Percentiles rank a stretch among this genome's conserved stretches.
Evolutionary conservation across 139 green algal genomes (phyloP).

Genomic region (Closterium sp.): DNA sequence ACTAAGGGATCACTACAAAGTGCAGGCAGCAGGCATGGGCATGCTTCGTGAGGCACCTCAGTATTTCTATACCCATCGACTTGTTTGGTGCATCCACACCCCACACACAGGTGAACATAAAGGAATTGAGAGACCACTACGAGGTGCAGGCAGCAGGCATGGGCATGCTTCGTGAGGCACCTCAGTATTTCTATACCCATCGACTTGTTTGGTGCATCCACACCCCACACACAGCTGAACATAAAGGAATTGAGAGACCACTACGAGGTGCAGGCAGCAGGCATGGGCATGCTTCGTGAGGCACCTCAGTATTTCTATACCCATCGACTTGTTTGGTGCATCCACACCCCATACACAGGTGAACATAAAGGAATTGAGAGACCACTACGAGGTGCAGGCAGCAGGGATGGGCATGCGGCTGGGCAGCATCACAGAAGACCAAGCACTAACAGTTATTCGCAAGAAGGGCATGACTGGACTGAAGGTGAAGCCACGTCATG

Average conservation of each 20-base stretch:
- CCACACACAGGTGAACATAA: no score
- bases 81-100: no score
- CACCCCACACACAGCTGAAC: no score
- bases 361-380: slow-evolving; percentile 40
- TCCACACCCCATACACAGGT: slow-evolving; percentile 12
- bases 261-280: slow-evolving; percentile 43
- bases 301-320: no score
- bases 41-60: not conserved
- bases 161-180: not conserved
- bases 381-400: slow-evolving; percentile 46
- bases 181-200: no score
- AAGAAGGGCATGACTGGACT: slow-evolving; percentile 42
- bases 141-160: slow-evolving; percentile 43
- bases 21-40: slow-evolving; percentile 43
- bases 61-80: no score
- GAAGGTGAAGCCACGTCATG: slow-evolving; percentile 39
- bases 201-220: no score
- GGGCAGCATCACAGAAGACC: slow-evolving; percentile 1
- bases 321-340: no score
- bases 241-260: slow-evolving; percentile 35
- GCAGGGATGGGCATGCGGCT: slow-evolving; percentile 35
- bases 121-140: no score
- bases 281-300: slow-evolving; percentile 44
- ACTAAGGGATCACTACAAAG: slow-evolving; percentile 41
- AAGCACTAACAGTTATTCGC: slow-evolving; percentile 30